These are phyloP conservation scores for Trametes gibbosa DNA, from an alignment of 768 basidiomycete species.

Conservation along the genomic window DNA sequence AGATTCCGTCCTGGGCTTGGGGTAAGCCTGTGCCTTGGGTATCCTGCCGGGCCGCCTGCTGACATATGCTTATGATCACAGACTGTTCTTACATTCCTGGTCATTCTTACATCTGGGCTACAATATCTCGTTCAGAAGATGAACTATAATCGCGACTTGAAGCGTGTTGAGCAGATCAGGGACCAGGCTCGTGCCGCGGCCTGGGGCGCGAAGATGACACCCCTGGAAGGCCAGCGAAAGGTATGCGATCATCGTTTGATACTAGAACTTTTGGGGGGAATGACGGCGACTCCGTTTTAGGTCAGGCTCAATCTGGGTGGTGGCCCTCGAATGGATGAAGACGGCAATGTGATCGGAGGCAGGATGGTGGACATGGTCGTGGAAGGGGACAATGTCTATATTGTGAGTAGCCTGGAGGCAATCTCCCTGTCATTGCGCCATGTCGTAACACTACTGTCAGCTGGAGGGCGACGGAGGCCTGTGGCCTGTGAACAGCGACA, in stretches of 20 bases:
- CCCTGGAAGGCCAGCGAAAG: slow-evolving; percentile 62
- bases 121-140: slow-evolving; percentile 80
- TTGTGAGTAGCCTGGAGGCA: slow-evolving; percentile 47
- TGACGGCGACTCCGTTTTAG: slow-evolving; percentile 33
- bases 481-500: slow-evolving; percentile 55
- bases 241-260: slow-evolving; percentile 35
- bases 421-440: not conserved
- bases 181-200: slow-evolving; percentile 66
- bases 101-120: slow-evolving; percentile 69
- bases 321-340: slow-evolving; percentile 48
- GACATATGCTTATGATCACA: slow-evolving; percentile 27
- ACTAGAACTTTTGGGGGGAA: not conserved
- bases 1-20: slow-evolving; percentile 92
- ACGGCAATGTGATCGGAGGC: slow-evolving; percentile 47
- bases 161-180: slow-evolving; percentile 61
- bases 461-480: slow-evolving; percentile 58
- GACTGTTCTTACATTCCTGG: slow-evolving; percentile 78
- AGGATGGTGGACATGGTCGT: slow-evolving; percentile 80
- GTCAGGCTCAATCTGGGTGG: slow-evolving; percentile 72
- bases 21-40: slow-evolving; percentile 39
- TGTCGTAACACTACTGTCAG: slow-evolving; percentile 36
- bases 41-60: not conserved
- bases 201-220: slow-evolving; percentile 78
- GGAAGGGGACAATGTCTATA: slow-evolving; percentile 66
- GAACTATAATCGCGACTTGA: slow-evolving; percentile 72